Evolutionary conservation across 129 eudicot genomes (phyloP).

Genomic region (Flaveria trinervia): DNA sequence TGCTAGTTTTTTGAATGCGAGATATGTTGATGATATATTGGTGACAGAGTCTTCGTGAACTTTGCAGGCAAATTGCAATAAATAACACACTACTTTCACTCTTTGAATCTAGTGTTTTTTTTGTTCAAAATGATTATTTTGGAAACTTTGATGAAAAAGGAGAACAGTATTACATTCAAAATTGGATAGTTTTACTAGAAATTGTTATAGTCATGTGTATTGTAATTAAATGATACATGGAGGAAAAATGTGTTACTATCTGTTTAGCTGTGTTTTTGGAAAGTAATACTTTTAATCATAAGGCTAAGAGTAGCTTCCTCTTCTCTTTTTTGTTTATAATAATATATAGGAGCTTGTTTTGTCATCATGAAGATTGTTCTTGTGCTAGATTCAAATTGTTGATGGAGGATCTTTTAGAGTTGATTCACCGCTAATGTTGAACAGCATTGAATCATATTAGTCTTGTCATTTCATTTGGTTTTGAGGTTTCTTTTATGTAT

Average conservation of each 20-base stretch:
- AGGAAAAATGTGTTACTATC: neutral
- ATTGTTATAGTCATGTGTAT: neutral
- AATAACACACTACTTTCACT: neutral
- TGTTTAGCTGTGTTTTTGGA: neutral
- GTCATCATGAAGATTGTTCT: slow-evolving; percentile 2
- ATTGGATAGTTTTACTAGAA: neutral
- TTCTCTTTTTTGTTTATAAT: neutral
- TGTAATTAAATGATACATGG: neutral
- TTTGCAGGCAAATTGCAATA: neutral
- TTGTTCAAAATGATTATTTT: neutral
- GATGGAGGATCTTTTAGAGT: neutral
- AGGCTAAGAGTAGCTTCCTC: neutral
- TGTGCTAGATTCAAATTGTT: neutral
- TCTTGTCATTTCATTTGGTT: neutral
- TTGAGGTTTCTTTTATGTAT: neutral
- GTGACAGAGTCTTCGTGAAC: neutral
- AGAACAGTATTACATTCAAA: neutral
- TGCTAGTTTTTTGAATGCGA: slow-evolving; percentile 16
- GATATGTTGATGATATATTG: neutral
- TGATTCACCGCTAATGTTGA: neutral
- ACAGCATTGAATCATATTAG: neutral
- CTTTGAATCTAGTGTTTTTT: neutral
- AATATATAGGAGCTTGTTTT: neutral
- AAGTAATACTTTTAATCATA: neutral
- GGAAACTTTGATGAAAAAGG: neutral